These are phyloP conservation scores for Pythium vanterpoolii DNA, from an alignment of 352 stramenopile species.

Conservation along the genomic window DNA sequence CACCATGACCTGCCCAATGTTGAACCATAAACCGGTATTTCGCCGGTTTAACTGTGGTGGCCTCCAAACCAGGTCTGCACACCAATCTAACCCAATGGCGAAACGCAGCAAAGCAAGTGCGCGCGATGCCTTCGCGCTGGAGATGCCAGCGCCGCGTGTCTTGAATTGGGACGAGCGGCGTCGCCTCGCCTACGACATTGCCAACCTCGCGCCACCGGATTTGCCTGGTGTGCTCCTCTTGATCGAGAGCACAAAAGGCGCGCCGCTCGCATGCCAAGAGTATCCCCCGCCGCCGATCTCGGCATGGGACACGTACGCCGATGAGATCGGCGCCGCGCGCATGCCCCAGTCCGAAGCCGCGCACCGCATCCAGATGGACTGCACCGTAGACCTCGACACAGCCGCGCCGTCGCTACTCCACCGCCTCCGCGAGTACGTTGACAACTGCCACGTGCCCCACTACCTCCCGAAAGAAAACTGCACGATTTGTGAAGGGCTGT, in stretches of 20 bases:
- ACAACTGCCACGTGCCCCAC: constrained; percentile 75
- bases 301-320: constrained; percentile 24
- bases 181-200: constrained; percentile 59
- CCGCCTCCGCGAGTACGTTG: constrained; percentile 68
- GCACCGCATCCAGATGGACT: constrained; percentile 48
- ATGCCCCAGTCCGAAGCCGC: constrained; percentile 3
- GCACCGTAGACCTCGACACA: constrained; percentile 56
- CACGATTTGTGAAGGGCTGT: constrained; percentile 74
- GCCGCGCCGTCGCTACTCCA: constrained; percentile 48
- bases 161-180: constrained; percentile 74
- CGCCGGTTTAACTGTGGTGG: not conserved
- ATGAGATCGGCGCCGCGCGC: constrained; percentile 9
- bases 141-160: not conserved
- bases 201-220: constrained; percentile 63
- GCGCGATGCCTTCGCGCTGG: not conserved
- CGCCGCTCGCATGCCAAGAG: constrained; percentile 14
- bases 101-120: constrained; percentile 9
- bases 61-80: too few species aligned
- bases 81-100: too few species aligned
- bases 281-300: constrained; percentile 19
- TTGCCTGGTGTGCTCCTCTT: constrained; percentile 62
- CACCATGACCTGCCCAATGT: not conserved
- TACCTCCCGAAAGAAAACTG: constrained; percentile 76
- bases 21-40: not conserved
- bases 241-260: constrained; percentile 26